Base-by-base conservation (phyloP, 2,329 filamentous ascomycete species). In the Juglanconis juglandina region DNA sequence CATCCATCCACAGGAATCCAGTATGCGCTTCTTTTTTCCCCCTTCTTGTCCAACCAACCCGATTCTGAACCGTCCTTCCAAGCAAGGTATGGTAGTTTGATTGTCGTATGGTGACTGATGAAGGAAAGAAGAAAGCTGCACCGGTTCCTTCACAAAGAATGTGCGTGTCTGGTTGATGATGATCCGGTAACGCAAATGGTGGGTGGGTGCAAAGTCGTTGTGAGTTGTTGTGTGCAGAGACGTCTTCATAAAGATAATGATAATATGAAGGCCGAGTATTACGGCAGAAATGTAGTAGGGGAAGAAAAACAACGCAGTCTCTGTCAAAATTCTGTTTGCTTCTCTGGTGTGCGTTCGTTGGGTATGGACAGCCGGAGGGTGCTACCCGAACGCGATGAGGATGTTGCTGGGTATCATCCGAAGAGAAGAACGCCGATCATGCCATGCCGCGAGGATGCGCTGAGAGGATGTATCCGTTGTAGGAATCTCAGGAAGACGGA, bases 351-450 rank as follows among this genome's bases (percentile, higher is more conserved):
- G 24, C 5, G n/a, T 49, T 10, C 24, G 24, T 32, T 32, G 17
- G 47, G 24, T 34, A 49, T 34, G 47, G 3, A 14, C 14, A 49
- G 14, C n/a, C 11, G 8, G 32, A 34, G 47, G 11, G 17, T 8
- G 49, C 5, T 17, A 5, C n/a, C 49, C 32, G 30, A 24, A 7
- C 13, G 49, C 6, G 10, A 39, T 13, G 34, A 3, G 34, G 33
- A 24, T 17, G 33, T 33, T 48, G 60, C 62, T 48, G 53, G 58
- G 50, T 59, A 54, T 59, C 57, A 53, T 53, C 10, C 3, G 7
- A 14, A 53, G n/a, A 42, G 4, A 32, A n/a, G 17, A 53, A 46
- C 33, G 41, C 53, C 53, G 34, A 30, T 13, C 44, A 37, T 41
- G 13, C 53, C 3, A 35, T 49, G 47, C 24, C 30, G 30, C 2